Evolutionary conservation across 148 eudicot species (phyloP).

Genomic region (Talinum fruticosum): DNA sequence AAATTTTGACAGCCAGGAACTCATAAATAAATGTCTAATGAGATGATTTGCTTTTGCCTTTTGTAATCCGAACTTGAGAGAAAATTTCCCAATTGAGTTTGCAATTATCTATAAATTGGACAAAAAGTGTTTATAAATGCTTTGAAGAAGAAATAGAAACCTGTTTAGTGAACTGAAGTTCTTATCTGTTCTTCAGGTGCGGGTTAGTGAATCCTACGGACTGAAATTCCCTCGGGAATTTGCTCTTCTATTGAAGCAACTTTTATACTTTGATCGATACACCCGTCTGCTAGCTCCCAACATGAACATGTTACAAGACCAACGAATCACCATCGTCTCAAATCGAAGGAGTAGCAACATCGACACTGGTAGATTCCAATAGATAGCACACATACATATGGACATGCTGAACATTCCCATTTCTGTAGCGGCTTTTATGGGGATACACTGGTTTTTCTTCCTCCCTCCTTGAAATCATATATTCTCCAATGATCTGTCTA

Average conservation of each 20-base stretch:
- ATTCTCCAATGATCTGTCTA: background rate
- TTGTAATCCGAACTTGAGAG: background rate
- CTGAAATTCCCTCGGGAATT: conserved; percentile 92
- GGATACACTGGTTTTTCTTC: background rate
- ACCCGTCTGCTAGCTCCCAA: conserved; percentile 94
- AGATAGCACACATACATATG: background rate
- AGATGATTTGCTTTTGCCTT: background rate
- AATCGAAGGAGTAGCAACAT: conserved; percentile 33
- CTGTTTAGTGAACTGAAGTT: background rate
- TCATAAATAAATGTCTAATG: background rate
- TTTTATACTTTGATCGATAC: conserved; percentile 93
- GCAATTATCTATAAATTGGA: no score
- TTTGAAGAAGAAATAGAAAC: background rate
- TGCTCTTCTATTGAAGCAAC: conserved; percentile 95
- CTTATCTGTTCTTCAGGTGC: conserved; percentile 45
- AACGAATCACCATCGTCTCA: conserved; percentile 75
- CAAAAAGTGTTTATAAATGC: no score
- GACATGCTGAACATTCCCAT: background rate
- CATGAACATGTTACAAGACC: conserved; percentile 89
- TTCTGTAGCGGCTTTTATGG: background rate
- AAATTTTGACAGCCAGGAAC: background rate
- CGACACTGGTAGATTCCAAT: conserved; percentile 14
- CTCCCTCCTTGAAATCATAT: background rate
- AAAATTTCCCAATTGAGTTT: no score
- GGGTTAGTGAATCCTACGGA: conserved; percentile 96